Base-by-base conservation (phyloP, 441 rosid species). In the Bocquillonia castaneifolia region DNA sequence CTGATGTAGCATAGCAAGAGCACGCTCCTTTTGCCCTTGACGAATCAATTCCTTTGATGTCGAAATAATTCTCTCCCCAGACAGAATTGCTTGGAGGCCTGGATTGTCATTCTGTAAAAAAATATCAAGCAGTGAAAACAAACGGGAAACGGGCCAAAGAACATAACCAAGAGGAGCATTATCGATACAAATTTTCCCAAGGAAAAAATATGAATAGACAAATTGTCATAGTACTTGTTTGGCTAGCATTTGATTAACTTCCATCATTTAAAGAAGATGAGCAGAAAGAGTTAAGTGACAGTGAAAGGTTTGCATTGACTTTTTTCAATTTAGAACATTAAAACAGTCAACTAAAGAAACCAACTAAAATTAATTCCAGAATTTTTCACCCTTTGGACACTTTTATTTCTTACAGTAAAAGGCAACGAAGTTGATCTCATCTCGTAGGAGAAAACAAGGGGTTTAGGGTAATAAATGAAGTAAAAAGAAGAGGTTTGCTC, bases 1-100 rank as follows among this genome's bases (percentile, higher is more conserved):
- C 85, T 92, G 97, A 76, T 92, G 91, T 51, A 95, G 87, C 87
- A 89, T 81, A 64, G 84, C 93, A 82, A 95, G 94, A 71, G 97
- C 87, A 67, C 97, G 97, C 78, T 95, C 95, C 76, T 82, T 86
- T 80, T 92, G 96, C 60, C 92, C 98, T 63, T 77, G 96, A 69
- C 89, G 85, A 63, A 79, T 91, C 76, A 90, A 81, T 75, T 95
- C 97, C 72, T 78, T 86, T 40, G 84, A 78, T 56, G 89, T 82
- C 57, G 87, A 83, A 67, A 82, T 53, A 45, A 79, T 66, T 36
- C 77, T 83, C 71, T 90, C 92, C 75, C 98, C 96, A 59, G 82
- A 75, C 63, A 95, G 76, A 80, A 82, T 81, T 61, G 85, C 82
- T 72, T 83, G 97, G 74, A 92, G 86, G 64, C 84, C 83, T 28